Base-by-base conservation (phyloP, 176 grass and related monocot species). In the Phyllostachys edulis region DNA sequence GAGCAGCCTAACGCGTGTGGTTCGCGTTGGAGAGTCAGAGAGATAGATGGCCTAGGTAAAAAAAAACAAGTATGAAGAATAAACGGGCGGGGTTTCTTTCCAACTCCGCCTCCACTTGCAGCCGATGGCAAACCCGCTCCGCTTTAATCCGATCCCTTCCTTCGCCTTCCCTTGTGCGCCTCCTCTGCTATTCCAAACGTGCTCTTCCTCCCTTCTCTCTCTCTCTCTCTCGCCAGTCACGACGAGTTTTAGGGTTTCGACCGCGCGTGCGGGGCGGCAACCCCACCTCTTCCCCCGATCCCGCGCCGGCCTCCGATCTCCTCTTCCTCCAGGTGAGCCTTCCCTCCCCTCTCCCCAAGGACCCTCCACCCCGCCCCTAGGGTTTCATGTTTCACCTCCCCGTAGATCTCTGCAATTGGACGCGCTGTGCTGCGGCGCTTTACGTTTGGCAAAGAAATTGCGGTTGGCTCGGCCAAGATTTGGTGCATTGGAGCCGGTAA, bases 181-280 rank as follows among this genome's bases (percentile, higher is more conserved):
- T 79, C 66, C 55, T 21, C 44, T 5, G 1, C 5, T 18, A 17
- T 14, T 47, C 45, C 12, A 4, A 47, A 14, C 6, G 51, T 55
- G 51, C 51, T 20, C 17, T 5, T 18, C 21, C 18, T 70, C 66
- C 66, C 10, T 29, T 29, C n/a, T n/a, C n/a, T n/a, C 46, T 6
- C 38, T n/a, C 13, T 11, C 6, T 55, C 51, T 16, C 11, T 11
- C 52, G 34, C 16, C 52, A 37, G 52, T 13, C 23, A 21, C 73
- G 34, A 21, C 73, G 34, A 76, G 73, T 40, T 76, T 38, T 76
- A 76, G 73, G 34, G 73, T 76, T 76, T 76, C 50, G 5, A 18
- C 29, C 3, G 51, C 73, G 2, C 72, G 29, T 36, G 32, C 73
- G 32, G 0, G 18, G 59, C 59, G 59, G 23, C 61, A 29, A 6